Evolutionary conservation across 805 yeast species (phyloP), one percentile per base, ranked within the genome.

Genomic region (Candida sphagnicola): DNA sequence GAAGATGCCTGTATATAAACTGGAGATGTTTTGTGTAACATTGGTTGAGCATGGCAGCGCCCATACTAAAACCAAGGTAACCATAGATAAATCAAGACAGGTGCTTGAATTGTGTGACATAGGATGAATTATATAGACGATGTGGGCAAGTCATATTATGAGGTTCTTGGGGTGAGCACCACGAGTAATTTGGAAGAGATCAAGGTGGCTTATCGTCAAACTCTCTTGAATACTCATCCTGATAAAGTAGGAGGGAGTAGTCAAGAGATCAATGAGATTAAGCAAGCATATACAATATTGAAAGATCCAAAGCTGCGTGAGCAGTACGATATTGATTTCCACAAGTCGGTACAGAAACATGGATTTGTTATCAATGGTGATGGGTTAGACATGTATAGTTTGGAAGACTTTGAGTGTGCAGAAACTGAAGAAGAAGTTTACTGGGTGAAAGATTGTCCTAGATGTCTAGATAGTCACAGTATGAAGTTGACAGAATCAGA

Each of bases 181-280:
- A 54, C 59, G 3, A 72, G 75, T 3, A 43, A 59, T 15, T 43
- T 39, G 1, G 48, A 39, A 0, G 76, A 72, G 11, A 68, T 90
- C 18, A 80, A 77, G 45, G 54, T 56, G 6, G 90, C 95, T 0
- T 91, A 90, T 56, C 75, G 72, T 40, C 62, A 57, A 24, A 73
- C 74, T 12, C 68, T 91, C 5, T 64, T 91, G 1, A 52, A 57
- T 3, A 57, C 75, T 2, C 98, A 91, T 57, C 98, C 98, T 1
- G 98, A 91, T 56, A 90, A 89, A 44, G 38, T 38, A 8, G 38
- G 37, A 8, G 41, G 43, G 11, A 35, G 41, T 31, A 13, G 18
- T 10, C 21, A 33, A 35, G 49, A 18, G 31, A 41, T 39, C 34
- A 41, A 75, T 41, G 59, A 61, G 17, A 69, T 89, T 21, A 74